Conservation (phyloP, 208 protist species). For the Acanthamoeba culbertsoni region DNA sequence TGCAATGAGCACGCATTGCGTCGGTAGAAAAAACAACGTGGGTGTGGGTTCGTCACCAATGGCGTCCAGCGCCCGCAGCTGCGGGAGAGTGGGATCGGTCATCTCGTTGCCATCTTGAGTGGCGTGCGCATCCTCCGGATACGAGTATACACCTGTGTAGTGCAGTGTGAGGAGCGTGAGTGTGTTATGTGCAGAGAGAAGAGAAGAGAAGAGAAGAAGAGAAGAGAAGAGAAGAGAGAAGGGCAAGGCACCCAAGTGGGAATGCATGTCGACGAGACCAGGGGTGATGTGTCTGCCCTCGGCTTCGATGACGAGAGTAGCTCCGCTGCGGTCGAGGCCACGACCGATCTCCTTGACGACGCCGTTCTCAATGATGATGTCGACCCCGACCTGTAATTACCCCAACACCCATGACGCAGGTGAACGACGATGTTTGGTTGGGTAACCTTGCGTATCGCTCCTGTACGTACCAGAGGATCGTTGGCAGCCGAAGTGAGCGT, state of each 20-base stretch:
- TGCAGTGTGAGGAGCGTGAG: too few species aligned
- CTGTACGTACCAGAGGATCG: neutral
- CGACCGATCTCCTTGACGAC: neutral
- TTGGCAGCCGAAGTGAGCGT: neutral
- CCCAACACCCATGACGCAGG: neutral
- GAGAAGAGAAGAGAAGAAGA: too few species aligned
- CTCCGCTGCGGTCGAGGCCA: neutral
- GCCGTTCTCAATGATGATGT: conserved; percentile 11
- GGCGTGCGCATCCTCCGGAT: conserved; percentile 32
- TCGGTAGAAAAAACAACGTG: neutral
- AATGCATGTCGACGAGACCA: conserved; percentile 64
- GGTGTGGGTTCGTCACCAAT: too few species aligned
- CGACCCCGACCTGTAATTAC: neutral
- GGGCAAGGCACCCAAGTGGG: conserved; percentile 47
- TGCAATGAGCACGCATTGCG: too few species aligned
- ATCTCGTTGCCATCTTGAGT: conserved; percentile 66
- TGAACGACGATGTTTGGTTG: too few species aligned
- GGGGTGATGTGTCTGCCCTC: conserved; percentile 48
- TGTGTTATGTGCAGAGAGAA: too few species aligned
- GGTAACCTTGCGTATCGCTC: too few species aligned
- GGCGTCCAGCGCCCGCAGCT: conserved; percentile 61
- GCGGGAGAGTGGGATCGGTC: conserved; percentile 52
- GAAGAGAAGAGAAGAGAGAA: neutral
- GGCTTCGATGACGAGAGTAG: conserved; percentile 5
- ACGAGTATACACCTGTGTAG: conserved; percentile 45